These are phyloP conservation scores for Backusella psychrophila DNA, from an alignment of 192 early-diverging fungal genomes.

Conservation along the genomic window DNA sequence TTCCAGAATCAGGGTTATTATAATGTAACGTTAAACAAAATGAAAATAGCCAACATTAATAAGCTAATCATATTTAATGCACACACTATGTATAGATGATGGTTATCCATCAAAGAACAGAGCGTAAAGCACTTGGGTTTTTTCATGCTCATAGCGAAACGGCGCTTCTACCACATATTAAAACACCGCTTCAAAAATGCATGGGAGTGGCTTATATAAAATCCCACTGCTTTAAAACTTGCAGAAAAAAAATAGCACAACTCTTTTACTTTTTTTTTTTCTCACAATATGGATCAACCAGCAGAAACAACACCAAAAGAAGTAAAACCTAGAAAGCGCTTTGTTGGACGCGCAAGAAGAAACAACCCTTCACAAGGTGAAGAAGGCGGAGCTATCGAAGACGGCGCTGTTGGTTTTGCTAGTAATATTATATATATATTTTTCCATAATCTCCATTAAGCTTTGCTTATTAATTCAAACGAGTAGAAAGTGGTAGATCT, in stretches of 20 bases:
- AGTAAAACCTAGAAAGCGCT: constrained; percentile 47
- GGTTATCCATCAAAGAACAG: too few relatives aligned
- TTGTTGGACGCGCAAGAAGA: constrained; percentile 44
- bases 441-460: too few relatives aligned
- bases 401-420: constrained; percentile 46
- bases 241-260: neutral
- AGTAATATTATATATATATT: constrained; percentile 23
- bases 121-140: too few relatives aligned
- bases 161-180: too few relatives aligned
- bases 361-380: neutral
- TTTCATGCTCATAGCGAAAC: too few relatives aligned
- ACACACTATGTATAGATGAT: too few relatives aligned
- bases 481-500: constrained; percentile 23
- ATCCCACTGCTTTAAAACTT: neutral
- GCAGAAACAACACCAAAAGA: neutral
- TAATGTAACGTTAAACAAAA: too few relatives aligned
- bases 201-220: neutral
- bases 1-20: too few relatives aligned
- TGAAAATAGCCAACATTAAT: too few relatives aligned
- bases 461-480: neutral
- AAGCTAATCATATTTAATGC: too few relatives aligned
- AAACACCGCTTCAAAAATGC: too few relatives aligned
- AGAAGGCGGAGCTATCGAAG: constrained; percentile 44
- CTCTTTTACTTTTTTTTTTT: neutral
- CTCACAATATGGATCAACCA: constrained; percentile 19